Base-by-base conservation (phyloP, 169 alveolate species). In the Eimeria praecox region DNA sequence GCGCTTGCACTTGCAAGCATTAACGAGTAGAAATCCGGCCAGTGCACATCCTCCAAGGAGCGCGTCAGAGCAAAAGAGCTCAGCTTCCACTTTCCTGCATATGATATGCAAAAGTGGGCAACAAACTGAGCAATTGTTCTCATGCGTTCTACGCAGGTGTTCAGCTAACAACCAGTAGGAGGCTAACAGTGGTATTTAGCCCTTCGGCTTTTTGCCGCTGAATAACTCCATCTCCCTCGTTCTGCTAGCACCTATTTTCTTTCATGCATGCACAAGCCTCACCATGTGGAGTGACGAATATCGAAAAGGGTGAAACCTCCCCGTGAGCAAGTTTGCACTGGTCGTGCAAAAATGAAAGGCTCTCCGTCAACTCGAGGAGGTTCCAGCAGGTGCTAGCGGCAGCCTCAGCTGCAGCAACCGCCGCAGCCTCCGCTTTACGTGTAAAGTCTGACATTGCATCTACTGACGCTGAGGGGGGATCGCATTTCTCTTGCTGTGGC, bases 251-350 rank as follows among this genome's bases (percentile, higher is more conserved):
- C 88, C 24, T 24, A 12, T 24, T 27, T 44, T 44, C 44, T 40
- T 78, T 78, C 88, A 46, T 22, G 35, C 20, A 69, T 30, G 44
- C 83, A 78, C 90, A 35, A 8, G 40, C 44, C 92, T 30, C 42
- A 92, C 95, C 95, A 46, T 92, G 54, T 22, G 90, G 86, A 10
- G 95, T 92, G 95, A 92, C 95, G 92, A 92, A 92, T 18, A 92
- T 46, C 33, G 86, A 56, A 71, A 92, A 86, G 33, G 95, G 95
- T 46, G 73, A 75, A 30, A 92, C 86, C 40, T 66, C 91, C 33
- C 95, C 95, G 73, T 92, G 95, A 30, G 46, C 82, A 40, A 92
- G 71, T 3, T 38, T 40, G 75, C 95, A 92, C 56, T 85, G 87
- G n/a, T 92, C 95, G 71, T 92, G 91, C 24, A 92, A 86, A 27